Conservation (phyloP, 2,329 filamentous ascomycete species). For the Claviceps pazoutovae region DNA sequence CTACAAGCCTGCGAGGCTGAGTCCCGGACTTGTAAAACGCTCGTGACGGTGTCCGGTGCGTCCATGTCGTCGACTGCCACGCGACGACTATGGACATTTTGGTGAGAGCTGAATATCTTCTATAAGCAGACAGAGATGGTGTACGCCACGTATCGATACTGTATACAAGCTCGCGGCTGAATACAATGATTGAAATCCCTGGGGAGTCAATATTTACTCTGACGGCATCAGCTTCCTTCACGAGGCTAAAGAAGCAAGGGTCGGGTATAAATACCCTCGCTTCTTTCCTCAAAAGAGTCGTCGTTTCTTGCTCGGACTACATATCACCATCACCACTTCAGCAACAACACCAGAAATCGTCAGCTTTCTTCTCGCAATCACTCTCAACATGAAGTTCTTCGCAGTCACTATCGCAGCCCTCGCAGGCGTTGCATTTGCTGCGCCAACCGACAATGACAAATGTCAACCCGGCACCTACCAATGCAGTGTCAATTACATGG, state of each 20-base stretch:
- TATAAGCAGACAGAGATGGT: background rate
- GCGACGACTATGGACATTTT: background rate
- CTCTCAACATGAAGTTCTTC: slow-evolving; percentile 17
- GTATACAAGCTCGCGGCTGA: background rate
- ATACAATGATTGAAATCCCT: background rate
- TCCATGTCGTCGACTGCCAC: background rate
- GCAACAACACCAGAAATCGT: background rate
- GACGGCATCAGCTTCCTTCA: background rate
- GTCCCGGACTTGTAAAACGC: too few species aligned
- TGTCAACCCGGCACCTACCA: slow-evolving; percentile 22
- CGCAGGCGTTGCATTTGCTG: slow-evolving; percentile 8
- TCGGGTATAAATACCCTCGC: background rate
- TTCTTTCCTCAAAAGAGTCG: background rate
- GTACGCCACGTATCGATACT: background rate
- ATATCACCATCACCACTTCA: background rate
- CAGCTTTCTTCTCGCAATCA: background rate
- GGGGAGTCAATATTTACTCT: background rate
- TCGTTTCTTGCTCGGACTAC: background rate
- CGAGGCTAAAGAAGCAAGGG: background rate
- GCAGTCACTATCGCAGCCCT: slow-evolving; percentile 12
- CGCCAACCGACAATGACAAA: slow-evolving; percentile 1
- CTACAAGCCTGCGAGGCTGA: too few species aligned
- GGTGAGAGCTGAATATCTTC: background rate
- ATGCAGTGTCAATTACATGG: slow-evolving; percentile 10
- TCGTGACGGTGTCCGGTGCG: background rate